phyloP scores from a whole-genome alignment of 805 yeast species.

The Wickerhamomyces alni region DNA sequence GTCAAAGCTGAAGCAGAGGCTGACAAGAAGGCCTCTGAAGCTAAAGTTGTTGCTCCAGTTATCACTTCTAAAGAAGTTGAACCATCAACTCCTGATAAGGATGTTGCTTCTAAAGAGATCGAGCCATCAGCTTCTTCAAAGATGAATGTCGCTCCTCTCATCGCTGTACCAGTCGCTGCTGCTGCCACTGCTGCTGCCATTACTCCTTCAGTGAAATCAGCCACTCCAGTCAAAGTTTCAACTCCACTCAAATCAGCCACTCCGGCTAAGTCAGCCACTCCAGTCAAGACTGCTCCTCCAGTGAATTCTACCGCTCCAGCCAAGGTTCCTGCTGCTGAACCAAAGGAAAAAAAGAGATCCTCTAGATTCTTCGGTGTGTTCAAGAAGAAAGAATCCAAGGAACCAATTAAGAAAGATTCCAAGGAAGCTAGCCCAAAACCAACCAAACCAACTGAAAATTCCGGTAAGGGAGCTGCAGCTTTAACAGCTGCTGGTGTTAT shows the following conservation, averaged over 20 bases:
- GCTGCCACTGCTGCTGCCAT: neutral
- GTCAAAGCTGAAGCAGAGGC: neutral
- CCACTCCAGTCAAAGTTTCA: neutral
- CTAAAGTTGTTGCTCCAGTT: neutral
- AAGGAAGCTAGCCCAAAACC: slow-evolving; percentile 1
- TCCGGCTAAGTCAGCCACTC: neutral
- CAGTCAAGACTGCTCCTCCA: neutral
- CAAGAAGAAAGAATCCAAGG: slow-evolving; percentile 5
- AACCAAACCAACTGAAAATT: slow-evolving; percentile 1
- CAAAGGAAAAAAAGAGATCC: slow-evolving; percentile 5
- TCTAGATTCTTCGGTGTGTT: slow-evolving; percentile 5
- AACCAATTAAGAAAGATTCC: too few relatives aligned
- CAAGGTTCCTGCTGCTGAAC: neutral
- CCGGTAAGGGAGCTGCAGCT: slow-evolving; percentile 3
- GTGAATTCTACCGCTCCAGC: neutral
- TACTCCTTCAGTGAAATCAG: neutral
- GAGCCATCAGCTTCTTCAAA: neutral
- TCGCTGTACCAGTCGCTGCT: neutral
- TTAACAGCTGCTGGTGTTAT: slow-evolving; percentile 5
- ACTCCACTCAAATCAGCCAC: neutral
- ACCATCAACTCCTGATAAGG: neutral
- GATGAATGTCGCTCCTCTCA: neutral
- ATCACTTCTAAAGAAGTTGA: neutral
- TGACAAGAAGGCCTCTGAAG: neutral
- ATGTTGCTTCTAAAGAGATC: neutral